Percentiles rank a stretch among this genome's conserved stretches.
phyloP scores from a whole-genome alignment of 2,329 filamentous ascomycete genomes.

The Aspergillus ustus region DNA sequence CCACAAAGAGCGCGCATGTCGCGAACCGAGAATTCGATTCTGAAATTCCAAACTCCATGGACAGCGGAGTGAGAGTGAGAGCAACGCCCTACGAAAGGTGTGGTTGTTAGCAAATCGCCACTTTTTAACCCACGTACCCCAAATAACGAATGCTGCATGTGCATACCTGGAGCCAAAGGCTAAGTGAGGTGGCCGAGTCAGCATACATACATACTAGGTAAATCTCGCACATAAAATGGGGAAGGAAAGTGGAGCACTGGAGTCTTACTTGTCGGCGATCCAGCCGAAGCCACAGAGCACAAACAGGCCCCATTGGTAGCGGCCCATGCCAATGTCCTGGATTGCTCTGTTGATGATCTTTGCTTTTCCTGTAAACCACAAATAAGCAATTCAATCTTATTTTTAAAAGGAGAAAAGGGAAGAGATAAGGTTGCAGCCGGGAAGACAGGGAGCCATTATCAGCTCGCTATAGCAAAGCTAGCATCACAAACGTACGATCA shows the following conservation, averaged over 20 bases:
- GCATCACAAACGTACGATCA: conserved; percentile 65
- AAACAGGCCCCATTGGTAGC: conserved; percentile 85
- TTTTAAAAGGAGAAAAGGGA: background rate
- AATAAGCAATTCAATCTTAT: conserved; percentile 29
- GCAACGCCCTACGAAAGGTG: conserved; percentile 68
- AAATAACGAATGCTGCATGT: conserved; percentile 27
- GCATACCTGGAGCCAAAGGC: conserved; percentile 71
- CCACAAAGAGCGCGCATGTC: conserved; percentile 75
- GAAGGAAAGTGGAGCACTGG: conserved; percentile 20
- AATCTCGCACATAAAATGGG: background rate
- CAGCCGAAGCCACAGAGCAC: conserved; percentile 81
- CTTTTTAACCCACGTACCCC: background rate
- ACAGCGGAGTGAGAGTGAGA: conserved; percentile 74
- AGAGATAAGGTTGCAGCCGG: background rate
- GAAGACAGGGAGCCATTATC: background rate
- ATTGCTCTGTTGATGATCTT: conserved; percentile 84
- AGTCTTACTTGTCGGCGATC: conserved; percentile 77
- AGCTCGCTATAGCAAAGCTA: background rate
- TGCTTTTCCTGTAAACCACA: conserved; percentile 62
- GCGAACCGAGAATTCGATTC: conserved; percentile 77
- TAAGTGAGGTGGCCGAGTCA: conserved; percentile 44
- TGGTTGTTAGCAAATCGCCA: conserved; percentile 16
- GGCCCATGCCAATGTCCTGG: conserved; percentile 85
- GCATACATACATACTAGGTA: no score
- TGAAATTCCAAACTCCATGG: conserved; percentile 71